These are phyloP conservation scores for Cordyceps farinosa DNA, from an alignment of 2,329 filamentous ascomycete genomes.

Conservation along the genomic window DNA sequence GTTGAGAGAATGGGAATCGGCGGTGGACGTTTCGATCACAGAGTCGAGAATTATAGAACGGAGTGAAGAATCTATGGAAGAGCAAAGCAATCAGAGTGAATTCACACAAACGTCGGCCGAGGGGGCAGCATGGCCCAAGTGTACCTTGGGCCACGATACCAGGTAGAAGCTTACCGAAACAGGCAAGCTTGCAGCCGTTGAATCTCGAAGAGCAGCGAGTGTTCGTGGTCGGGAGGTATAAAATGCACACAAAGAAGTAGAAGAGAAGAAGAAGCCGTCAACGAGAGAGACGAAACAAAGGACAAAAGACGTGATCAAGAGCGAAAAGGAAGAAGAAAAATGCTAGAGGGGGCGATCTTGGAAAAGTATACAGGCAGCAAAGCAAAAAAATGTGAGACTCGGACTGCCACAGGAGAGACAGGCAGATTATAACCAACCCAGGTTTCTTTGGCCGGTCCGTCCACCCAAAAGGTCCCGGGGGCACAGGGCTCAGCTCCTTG, in stretches of 20 bases:
- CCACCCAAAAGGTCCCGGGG: not conserved
- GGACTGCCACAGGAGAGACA: conserved; percentile 10
- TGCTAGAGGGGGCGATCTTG: not conserved
- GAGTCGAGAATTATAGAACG: not conserved
- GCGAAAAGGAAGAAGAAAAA: not conserved
- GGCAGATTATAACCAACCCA: conserved; percentile 12
- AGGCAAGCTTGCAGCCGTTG: conserved; percentile 3
- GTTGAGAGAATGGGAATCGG: not conserved
- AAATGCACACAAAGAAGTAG: conserved; percentile 5
- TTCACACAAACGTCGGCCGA: not conserved
- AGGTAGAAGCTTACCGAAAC: conserved; percentile 17
- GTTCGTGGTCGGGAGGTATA: not conserved
- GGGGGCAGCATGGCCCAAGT: not conserved
- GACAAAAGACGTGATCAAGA: not conserved
- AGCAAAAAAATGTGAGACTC: conserved; percentile 17
- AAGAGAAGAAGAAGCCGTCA: conserved; percentile 8
- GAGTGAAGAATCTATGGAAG: not conserved
- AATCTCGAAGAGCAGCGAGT: not conserved
- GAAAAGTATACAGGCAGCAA: conserved; percentile 10
- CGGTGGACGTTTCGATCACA: not conserved
- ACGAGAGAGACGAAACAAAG: conserved; percentile 17
- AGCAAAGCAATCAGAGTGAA: not conserved
- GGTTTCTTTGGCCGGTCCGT: not conserved
- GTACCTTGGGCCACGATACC: not conserved
- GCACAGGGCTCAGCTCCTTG: conserved; percentile 1